Base-by-base conservation (phyloP, 169 alveolate species). In the Babesia bigemina region DNA sequence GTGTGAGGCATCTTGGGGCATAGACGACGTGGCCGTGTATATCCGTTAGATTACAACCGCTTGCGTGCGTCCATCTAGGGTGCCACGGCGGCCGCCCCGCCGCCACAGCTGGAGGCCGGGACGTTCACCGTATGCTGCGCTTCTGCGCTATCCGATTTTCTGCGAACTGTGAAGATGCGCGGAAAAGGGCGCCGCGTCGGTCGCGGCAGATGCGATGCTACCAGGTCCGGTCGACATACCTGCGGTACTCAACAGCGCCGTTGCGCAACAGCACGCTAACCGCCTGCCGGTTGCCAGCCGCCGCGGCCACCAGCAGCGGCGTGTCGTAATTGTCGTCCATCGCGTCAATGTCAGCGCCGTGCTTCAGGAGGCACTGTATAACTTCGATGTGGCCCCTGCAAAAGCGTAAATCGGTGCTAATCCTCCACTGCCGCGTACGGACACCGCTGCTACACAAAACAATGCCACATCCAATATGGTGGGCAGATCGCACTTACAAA, bases 1-100 rank as follows among this genome's bases (percentile, higher is more conserved):
- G 42, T 92, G 95, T 63, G 83, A 79, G 55, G 92, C 88, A 21
- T 89, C 94, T 13, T 92, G 95, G 95, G 95, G 95, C 36, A 61
- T 92, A 19, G 95, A 88, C 61, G 94, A 92, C 61, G 61, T 92
- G 16, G 79, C 86, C 52, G 60, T 92, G 6, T 91, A 83, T 59
- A 61, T 90, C 29, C 63, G 85, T 42, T 87, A 49, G 65, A 19
- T 33, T 33, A 33, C 6, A 33, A 33, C 39, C 2, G 6, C 39
- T 6, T 2, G 39, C 2, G 39, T 33, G 2, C 6, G 39, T 33
- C 39, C 29, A 44, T 2, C 39, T 33, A 33, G 2, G 39, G 2
- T 33, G 39, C 39, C 6, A 33, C 39, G 2, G 39, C 6, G 2
- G 39, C 39, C 10, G 10, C 10, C 6, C 39, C 39, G 39, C 39